Evolutionary conservation across 305 asterid genomes (phyloP).

Genomic region (Ajuga reptans): DNA sequence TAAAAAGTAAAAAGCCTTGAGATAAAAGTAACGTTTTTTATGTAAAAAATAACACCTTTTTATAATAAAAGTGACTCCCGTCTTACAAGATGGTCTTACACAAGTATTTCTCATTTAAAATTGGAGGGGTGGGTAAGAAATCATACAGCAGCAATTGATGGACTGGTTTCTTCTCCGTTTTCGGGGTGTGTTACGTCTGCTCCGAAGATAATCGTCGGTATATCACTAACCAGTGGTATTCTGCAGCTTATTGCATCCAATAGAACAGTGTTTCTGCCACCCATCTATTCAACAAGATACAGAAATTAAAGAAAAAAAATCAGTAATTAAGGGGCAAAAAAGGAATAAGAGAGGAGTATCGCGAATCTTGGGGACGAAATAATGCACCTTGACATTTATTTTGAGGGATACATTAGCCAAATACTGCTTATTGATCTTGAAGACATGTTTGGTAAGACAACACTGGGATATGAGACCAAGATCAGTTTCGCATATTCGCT

Average conservation of each 20-base stretch:
- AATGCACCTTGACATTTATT: slow-evolving; percentile 78
- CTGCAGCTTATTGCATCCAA: slow-evolving; percentile 92
- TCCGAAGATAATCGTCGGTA: slow-evolving; percentile 94
- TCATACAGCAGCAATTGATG: slow-evolving; percentile 93
- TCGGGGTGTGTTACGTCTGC: slow-evolving; percentile 99
- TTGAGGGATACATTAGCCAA: slow-evolving; percentile 94
- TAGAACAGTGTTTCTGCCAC: slow-evolving; percentile 92
- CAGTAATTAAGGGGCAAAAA: not conserved
- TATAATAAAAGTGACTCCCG: too few species aligned
- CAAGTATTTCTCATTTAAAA: not conserved
- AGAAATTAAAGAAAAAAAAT: not conserved
- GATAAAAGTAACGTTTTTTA: too few species aligned
- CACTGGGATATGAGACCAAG: slow-evolving; percentile 94
- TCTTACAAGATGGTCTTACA: too few species aligned
- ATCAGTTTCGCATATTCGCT: slow-evolving; percentile 96
- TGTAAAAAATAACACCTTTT: too few species aligned
- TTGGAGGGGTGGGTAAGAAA: not conserved
- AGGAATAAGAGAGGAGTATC: not conserved
- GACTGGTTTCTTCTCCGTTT: slow-evolving; percentile 94
- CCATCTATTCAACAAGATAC: slow-evolving; percentile 54
- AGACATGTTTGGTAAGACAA: slow-evolving; percentile 89
- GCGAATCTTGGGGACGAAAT: not conserved
- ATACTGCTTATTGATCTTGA: slow-evolving; percentile 91
- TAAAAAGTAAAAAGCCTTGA: too few species aligned
- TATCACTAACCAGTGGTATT: slow-evolving; percentile 92